Evolutionary conservation across 116 monocot genomes (phyloP).

Genomic region (Iris pallida): DNA sequence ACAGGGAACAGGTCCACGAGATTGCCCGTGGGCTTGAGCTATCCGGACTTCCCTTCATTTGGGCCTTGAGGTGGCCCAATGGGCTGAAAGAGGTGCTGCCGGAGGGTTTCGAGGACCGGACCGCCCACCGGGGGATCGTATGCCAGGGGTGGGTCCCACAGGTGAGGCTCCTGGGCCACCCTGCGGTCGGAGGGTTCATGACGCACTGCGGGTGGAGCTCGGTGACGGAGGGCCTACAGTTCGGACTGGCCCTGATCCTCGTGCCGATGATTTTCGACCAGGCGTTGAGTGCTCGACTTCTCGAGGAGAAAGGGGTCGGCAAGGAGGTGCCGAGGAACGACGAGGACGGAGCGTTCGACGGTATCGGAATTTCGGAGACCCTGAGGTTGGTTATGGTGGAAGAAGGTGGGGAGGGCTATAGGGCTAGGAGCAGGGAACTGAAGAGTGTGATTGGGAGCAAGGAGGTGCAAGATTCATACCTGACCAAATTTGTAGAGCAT

Average conservation of each 20-base stretch:
- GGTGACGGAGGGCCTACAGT: constrained; percentile 16
- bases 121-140: constrained; percentile 4
- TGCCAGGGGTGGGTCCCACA: constrained; percentile 23
- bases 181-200: constrained; percentile 32
- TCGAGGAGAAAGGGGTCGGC: constrained; percentile 20
- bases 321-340: constrained; percentile 31
- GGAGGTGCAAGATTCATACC: background rate
- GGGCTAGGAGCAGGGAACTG: background rate
- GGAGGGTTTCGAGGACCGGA: constrained; percentile 1
- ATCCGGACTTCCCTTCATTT: constrained; percentile 18
- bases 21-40: constrained; percentile 23
- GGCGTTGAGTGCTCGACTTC: constrained; percentile 24
- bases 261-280: constrained; percentile 34
- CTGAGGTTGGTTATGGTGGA: constrained; percentile 24
- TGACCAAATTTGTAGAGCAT: background rate
- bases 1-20: constrained; percentile 8
- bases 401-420: constrained; percentile 5
- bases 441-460: background rate
- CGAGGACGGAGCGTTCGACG: constrained; percentile 29
- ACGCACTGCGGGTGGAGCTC: constrained; percentile 42
- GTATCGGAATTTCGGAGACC: constrained; percentile 23
- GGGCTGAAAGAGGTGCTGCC: constrained; percentile 1
- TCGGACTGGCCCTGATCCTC: constrained; percentile 18
- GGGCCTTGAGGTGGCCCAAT: constrained; percentile 14
- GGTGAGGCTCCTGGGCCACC: constrained; percentile 20